Evolutionary conservation across 2,329 filamentous ascomycete species (phyloP), one percentile per base, ranked within the genome.

Genomic region (Scytalidium lignicola): DNA sequence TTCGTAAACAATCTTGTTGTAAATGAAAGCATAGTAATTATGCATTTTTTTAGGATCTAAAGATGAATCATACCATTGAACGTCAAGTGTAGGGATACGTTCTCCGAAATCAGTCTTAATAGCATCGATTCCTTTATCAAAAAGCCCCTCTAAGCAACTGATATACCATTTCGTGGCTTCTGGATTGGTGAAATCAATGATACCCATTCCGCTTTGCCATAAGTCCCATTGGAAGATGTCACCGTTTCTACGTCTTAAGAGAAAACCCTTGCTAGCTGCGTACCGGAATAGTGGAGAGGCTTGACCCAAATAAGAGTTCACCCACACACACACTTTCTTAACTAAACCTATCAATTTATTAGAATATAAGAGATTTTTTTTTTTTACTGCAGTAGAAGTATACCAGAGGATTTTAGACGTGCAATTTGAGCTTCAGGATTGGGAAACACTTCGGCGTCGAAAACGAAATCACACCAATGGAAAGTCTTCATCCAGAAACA

Each of bases 81-180:
- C 72, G 48, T 78, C 74, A 32, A 72, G 68, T 10, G 71, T 73
- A 0, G 80, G 80, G 41, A 83, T 83, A 15, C 80, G 70, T 59
- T 83, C 80, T 20, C 78, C 80, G 54, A 83, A 83, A 60, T 84
- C 80, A 2, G 80, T 83, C 58, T 83, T 83, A 70, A 83, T 79
- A 17, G 72, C 71, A 62, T 83, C 79, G 22, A 84, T 71, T 2
- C 80, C 80, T 52, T 76, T 74, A 44, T 81, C 74, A 58, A 82
- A 79, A 1, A 83, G 68, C 12, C 71, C 69, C 32, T 73, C 67
- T 40, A 84, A 64, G 52, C 80, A 77, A 1, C 54, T 58, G 6
- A 69, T 65, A 53, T 75, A 83, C 80, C 80, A 84, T 15, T 69
- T 60, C 41, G 71, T 70, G 1, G 80, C 80, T 9, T 70, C 74